These are phyloP conservation scores for Meyerozyma smithsonii DNA, from an alignment of 1,139 yeast genomes.

Conservation along the genomic window DNA sequence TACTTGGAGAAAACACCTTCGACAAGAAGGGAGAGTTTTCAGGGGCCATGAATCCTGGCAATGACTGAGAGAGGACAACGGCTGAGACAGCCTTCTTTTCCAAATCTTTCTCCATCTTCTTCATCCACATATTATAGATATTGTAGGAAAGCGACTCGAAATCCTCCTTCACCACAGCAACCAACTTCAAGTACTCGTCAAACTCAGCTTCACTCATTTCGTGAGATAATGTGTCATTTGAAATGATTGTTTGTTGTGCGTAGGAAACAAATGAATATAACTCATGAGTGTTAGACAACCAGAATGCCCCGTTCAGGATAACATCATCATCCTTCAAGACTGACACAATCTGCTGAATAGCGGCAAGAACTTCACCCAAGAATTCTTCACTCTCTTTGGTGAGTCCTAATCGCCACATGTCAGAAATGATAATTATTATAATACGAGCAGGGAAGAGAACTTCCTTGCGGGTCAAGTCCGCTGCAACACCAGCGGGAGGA, in stretches of 20 bases:
- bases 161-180: slow-evolving; percentile 90
- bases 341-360: slow-evolving; percentile 77
- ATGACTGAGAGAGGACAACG: slow-evolving; percentile 86
- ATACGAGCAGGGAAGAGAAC: slow-evolving; percentile 96
- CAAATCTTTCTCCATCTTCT: slow-evolving; percentile 84
- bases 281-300: slow-evolving; percentile 97
- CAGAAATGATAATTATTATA: slow-evolving; percentile 84
- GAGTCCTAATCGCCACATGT: slow-evolving; percentile 97
- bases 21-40: slow-evolving; percentile 82
- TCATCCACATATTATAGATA: slow-evolving; percentile 97
- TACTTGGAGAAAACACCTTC: slow-evolving; percentile 71
- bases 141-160: slow-evolving; percentile 90
- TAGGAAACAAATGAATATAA: slow-evolving; percentile 89
- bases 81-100: slow-evolving; percentile 93
- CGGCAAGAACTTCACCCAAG: slow-evolving; percentile 83
- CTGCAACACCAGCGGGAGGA: slow-evolving; percentile 80
- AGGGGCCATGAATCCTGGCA: slow-evolving; percentile 94
- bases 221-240: slow-evolving; percentile 71
- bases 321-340: slow-evolving; percentile 77
- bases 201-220: slow-evolving; percentile 91
- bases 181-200: slow-evolving; percentile 83
- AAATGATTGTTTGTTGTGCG: slow-evolving; percentile 85
- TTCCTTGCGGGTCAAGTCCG: slow-evolving; percentile 82
- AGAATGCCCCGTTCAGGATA: slow-evolving; percentile 91
- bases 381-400: slow-evolving; percentile 90